These are phyloP conservation scores for Diaporthe nobilis DNA, from an alignment of 2,329 filamentous ascomycete species.

Conservation along the genomic window DNA sequence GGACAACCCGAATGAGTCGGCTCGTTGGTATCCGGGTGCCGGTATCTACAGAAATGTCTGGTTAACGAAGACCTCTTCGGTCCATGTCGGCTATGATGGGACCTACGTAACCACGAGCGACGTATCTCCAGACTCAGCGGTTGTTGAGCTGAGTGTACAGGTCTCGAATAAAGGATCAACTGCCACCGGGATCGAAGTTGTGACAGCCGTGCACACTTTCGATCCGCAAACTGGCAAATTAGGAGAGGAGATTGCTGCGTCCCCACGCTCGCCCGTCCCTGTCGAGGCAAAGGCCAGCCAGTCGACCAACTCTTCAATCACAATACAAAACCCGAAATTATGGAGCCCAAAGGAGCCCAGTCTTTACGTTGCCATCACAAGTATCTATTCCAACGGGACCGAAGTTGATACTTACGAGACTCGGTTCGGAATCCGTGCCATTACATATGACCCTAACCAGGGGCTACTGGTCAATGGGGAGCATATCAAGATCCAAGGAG, in stretches of 20 bases:
- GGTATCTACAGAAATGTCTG: conserved; percentile 69
- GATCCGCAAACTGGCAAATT: conserved; percentile 51
- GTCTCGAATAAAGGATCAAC: conserved; percentile 59
- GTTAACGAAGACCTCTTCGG: conserved; percentile 62
- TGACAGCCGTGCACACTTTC: conserved; percentile 57
- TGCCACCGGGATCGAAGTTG: conserved; percentile 53
- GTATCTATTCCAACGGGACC: conserved; percentile 47
- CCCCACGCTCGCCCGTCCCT: conserved; percentile 49
- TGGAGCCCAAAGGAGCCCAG: conserved; percentile 67
- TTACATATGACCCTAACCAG: conserved; percentile 56
- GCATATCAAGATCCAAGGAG: conserved; percentile 59
- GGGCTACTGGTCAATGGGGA: conserved; percentile 64
- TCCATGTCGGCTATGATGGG: conserved; percentile 65
- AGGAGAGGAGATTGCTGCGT: conserved; percentile 51
- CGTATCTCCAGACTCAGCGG: conserved; percentile 61
- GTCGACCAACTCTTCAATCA: conserved; percentile 52
- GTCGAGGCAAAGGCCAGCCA: conserved; percentile 52
- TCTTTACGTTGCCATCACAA: conserved; percentile 62
- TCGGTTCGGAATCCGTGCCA: conserved; percentile 62
- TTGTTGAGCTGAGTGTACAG: conserved; percentile 58
- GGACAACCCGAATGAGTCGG: conserved; percentile 63
- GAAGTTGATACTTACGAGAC: conserved; percentile 63
- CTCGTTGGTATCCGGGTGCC: conserved; percentile 68
- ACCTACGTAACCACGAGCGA: conserved; percentile 62
- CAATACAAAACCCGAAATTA: conserved; percentile 56